A percentile compares a stretch with the other conserved stretches of the same genome.
phyloP scores from a whole-genome alignment of 2,329 filamentous ascomycete genomes.

The Nemania sp. region DNA sequence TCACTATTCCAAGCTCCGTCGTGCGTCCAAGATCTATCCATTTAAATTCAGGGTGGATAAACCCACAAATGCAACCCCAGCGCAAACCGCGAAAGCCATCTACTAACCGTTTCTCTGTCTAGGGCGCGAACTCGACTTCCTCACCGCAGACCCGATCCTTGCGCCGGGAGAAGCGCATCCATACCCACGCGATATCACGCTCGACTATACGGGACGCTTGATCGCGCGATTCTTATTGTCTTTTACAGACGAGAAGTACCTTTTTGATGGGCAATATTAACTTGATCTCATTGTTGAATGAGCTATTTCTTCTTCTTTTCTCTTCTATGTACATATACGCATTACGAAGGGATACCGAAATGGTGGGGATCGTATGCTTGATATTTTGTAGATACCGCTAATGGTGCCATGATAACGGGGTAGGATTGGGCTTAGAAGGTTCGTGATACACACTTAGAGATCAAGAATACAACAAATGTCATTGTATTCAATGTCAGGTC shows the following conservation, averaged over 20 bases:
- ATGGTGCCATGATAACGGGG: constrained; percentile 1
- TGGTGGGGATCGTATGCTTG: not conserved
- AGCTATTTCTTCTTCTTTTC: not conserved
- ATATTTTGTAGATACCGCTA: not conserved
- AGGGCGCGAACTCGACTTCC: constrained; percentile 58
- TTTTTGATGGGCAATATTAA: constrained; percentile 57
- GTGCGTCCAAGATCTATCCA: not conserved
- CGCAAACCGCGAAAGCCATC: not conserved
- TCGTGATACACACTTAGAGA: not conserved
- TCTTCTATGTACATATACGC: not conserved
- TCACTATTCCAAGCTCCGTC: not conserved
- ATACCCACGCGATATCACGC: constrained; percentile 61
- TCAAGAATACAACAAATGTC: not conserved
- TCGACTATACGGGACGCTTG: constrained; percentile 66
- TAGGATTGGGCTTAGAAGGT: not conserved
- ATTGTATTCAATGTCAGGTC: not conserved
- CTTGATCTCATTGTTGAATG: not conserved
- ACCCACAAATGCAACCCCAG: not conserved
- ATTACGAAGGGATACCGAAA: not conserved
- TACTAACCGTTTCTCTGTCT: not conserved
- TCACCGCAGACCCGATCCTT: constrained; percentile 61
- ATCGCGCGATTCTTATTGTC: constrained; percentile 67
- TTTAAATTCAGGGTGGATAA: not conserved
- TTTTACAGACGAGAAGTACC: constrained; percentile 62
- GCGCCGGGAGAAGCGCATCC: constrained; percentile 60